These are phyloP conservation scores for Akebia trifoliata DNA, from an alignment of 164 flowering plant genomes.

Conservation along the genomic window DNA sequence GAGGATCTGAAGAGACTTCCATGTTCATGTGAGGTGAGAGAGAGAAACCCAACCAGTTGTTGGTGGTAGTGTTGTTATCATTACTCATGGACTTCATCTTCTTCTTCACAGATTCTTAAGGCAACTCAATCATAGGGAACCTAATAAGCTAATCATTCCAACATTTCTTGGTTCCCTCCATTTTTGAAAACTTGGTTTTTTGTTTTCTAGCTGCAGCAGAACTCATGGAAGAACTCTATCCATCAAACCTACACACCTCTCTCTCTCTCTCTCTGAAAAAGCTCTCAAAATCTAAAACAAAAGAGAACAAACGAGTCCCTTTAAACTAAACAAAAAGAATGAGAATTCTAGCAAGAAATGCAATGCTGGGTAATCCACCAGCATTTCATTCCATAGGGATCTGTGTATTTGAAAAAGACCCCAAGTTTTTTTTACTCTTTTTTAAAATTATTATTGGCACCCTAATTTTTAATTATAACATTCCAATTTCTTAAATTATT, in stretches of 20 bases:
- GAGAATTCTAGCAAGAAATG: constrained; percentile 36
- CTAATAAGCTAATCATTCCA: constrained; percentile 42
- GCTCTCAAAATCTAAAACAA: constrained; percentile 17
- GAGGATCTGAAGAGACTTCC: constrained; percentile 45
- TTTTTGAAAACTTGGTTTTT: constrained; percentile 22
- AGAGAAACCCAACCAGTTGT: constrained; percentile 83
- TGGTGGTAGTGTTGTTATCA: constrained; percentile 23
- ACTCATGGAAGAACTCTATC: constrained; percentile 19
- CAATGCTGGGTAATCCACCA: constrained; percentile 39
- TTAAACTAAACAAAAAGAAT: constrained; percentile 70
- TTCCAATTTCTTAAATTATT: too few relatives aligned
- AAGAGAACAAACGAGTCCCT: constrained; percentile 44
- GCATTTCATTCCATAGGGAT: constrained; percentile 70
- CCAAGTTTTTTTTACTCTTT: constrained; percentile 13
- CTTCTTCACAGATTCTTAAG: constrained; percentile 26
- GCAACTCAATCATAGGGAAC: constrained; percentile 57
- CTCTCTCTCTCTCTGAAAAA: constrained; percentile 24
- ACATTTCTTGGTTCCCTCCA: constrained; percentile 17
- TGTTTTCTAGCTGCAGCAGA: constrained; percentile 37
- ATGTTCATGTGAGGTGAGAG: constrained; percentile 76
- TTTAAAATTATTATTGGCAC: too few relatives aligned
- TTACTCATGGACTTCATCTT: constrained; percentile 68
- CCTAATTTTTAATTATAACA: too few relatives aligned
- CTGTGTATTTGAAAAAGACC: constrained; percentile 66
- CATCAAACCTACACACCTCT: too few relatives aligned